phyloP scores from a whole-genome alignment of 345 rosid genomes.

The Brassica incana region DNA sequence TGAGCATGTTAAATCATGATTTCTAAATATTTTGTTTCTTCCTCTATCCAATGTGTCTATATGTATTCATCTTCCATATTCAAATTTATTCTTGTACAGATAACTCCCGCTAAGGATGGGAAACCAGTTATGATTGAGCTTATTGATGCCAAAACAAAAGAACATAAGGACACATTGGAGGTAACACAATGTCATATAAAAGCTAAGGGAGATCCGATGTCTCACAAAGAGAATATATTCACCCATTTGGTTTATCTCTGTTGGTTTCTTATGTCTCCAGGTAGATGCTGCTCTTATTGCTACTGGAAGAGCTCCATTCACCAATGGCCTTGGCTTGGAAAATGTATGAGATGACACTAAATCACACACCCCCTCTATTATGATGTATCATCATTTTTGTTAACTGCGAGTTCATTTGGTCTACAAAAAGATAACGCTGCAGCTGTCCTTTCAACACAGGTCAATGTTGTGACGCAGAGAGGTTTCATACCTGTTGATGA shows the following conservation, averaged over 20 bases:
- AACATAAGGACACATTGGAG: slow-evolving; percentile 82
- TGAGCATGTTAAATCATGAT: slow-evolving; percentile 30
- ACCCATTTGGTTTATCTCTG: background rate
- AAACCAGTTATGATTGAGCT: slow-evolving; percentile 95
- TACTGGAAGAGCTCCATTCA: slow-evolving; percentile 99
- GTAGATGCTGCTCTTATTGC: slow-evolving; percentile 98
- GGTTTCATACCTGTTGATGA: slow-evolving; percentile 96
- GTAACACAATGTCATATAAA: slow-evolving; percentile 43
- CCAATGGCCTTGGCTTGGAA: slow-evolving; percentile 95
- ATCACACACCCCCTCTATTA: background rate
- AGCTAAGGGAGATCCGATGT: slow-evolving; percentile 12
- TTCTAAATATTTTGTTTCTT: background rate
- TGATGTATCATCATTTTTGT: background rate
- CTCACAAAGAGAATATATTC: background rate
- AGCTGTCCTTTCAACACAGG: slow-evolving; percentile 47
- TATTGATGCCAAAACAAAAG: slow-evolving; percentile 96
- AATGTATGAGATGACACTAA: slow-evolving; percentile 52
- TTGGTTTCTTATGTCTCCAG: slow-evolving; percentile 42
- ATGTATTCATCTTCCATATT: background rate
- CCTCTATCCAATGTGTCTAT: background rate
- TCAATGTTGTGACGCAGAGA: slow-evolving; percentile 82
- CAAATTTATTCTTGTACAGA: slow-evolving; percentile 42
- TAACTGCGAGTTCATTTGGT: background rate
- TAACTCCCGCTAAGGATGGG: slow-evolving; percentile 94
- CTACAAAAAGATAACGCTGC: slow-evolving; percentile 14